phyloP scores from a whole-genome alignment of 2,329 filamentous ascomycete species.

The Claviceps digitariae region DNA sequence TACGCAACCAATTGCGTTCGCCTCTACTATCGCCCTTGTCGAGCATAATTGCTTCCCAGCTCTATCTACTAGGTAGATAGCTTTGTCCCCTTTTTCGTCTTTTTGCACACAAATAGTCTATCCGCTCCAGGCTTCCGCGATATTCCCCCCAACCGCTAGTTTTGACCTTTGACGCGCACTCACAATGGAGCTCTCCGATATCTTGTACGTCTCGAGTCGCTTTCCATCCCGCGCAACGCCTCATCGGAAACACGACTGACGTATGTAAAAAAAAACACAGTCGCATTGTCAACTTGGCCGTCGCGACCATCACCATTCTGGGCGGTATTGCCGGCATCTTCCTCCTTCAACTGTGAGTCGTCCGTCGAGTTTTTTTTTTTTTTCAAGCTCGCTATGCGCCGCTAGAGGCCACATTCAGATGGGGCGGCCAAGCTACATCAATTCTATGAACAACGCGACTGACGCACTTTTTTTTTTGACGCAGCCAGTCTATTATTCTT shows the following conservation, averaged over 20 bases:
- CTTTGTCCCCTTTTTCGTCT: not conserved
- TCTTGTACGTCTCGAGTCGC: slow-evolving; percentile 51
- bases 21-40: not conserved
- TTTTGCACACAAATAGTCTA: not conserved
- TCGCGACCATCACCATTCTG: slow-evolving; percentile 75
- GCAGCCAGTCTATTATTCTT: slow-evolving; percentile 46
- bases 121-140: not conserved
- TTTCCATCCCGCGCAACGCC: not conserved
- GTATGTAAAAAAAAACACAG: slow-evolving; percentile 30
- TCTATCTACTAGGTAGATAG: not conserved
- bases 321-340: slow-evolving; percentile 70
- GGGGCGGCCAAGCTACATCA: not conserved
- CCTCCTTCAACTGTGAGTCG: slow-evolving; percentile 41
- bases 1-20: slow-evolving; percentile 3
- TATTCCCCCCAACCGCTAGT: not conserved
- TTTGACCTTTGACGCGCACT: not conserved
- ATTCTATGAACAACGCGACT: not conserved
- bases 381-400: not conserved
- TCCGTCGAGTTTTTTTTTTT: not conserved
- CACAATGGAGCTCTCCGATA: slow-evolving; percentile 81
- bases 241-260: slow-evolving; percentile 19
- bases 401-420: not conserved
- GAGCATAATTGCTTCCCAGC: not conserved
- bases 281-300: slow-evolving; percentile 84
- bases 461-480: not conserved